Base-by-base conservation (phyloP, 306 rosid genomes). In the Delonix regia region DNA sequence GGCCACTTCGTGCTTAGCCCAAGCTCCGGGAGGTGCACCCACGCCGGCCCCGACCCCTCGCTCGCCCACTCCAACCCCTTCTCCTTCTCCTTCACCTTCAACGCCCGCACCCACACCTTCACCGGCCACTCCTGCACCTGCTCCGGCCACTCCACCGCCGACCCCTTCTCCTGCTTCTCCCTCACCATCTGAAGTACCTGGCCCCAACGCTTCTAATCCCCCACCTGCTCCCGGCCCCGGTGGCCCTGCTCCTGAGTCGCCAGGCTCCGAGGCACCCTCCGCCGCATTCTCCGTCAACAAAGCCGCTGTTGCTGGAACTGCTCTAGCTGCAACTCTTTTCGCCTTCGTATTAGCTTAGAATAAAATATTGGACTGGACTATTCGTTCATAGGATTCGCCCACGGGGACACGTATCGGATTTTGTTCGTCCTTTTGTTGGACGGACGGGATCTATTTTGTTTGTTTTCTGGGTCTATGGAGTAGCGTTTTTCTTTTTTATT, bases 1-100 rank as follows among this genome's bases (percentile, higher is more conserved):
- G 65, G 98, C 91, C 63, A 69, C 91, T 5, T 83, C 96, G 0
- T 88, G 86, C 83, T 24, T 91, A 36, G 99, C 98, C 1, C 99
- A 95, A 63, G 87, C 97, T 27, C 99, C 99, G 0, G 49, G 78
- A 0, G 64, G 70, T 0, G 78, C 98, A 42, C 96, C 97, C 11
- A 12, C 90, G 19, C 92, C 90, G 27, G 67, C 89, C 27, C 3
- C 90, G 6, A 51, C 85, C 0, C 83, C 93, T 0, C 7, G 16
- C 0, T 28, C 69, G 7, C 44, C 68, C 1, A 15, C 44, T 33
- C 68, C 67, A 44, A 45, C 84, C 0, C 45, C 81, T 2, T 60
- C 77, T 0, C 80, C 88, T 4, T 8, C 89, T 13, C 78, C 90
- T 0, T 14, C 79, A 5, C 0, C 67, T 15, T 2, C 52, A 3